Evolutionary conservation across 2,329 filamentous ascomycete species (phyloP), one percentile per base, ranked within the genome.

Genomic region (Alternaria sp.): DNA sequence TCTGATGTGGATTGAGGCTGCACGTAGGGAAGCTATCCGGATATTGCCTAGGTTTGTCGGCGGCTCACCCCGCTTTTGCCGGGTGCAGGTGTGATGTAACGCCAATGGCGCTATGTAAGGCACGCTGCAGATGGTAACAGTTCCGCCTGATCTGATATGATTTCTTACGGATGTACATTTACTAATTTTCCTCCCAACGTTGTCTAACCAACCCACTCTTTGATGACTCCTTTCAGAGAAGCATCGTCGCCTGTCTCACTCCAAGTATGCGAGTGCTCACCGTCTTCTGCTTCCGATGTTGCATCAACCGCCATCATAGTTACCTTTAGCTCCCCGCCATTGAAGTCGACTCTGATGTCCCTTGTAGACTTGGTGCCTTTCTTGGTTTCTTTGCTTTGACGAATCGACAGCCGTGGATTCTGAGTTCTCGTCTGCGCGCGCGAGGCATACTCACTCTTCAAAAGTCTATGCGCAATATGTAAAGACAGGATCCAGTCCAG

Each of bases 401-500:
- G 23, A 14, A 79, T 72, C 2, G 65, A 73, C 10, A 79, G 53
- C 7, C 64, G 68, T 26, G 75, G 65, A 8, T 75, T 71, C 14
- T 70, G 64, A 18, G 61, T 66, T 58, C 66, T 69, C 49, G 71
- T 59, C 21, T 62, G 47, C 15, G 69, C 70, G 18, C 70, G 64
- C 14, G 69, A 62, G 18, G 55, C 54, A 30, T 71, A 75, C 28
- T 75, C 71, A 11, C 66, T 69, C 37, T 69, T 68, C 43, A 80
- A 66, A 11, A 78, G 54, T 25, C 69, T 69, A 54, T 76, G 76
- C 10, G 75, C 67, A 12, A 79, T 59, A 51, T 79, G 69, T 4
- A 78, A 58, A 5, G 78, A 73, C 26, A 80, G 56, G 15, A 78
- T 63, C 72, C 73, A 78, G 55, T 79, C 73, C 3, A 79, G 58